phyloP scores from a whole-genome alignment of 1,284 basidiomycete genomes.

The Leccinum pallidistipes region DNA sequence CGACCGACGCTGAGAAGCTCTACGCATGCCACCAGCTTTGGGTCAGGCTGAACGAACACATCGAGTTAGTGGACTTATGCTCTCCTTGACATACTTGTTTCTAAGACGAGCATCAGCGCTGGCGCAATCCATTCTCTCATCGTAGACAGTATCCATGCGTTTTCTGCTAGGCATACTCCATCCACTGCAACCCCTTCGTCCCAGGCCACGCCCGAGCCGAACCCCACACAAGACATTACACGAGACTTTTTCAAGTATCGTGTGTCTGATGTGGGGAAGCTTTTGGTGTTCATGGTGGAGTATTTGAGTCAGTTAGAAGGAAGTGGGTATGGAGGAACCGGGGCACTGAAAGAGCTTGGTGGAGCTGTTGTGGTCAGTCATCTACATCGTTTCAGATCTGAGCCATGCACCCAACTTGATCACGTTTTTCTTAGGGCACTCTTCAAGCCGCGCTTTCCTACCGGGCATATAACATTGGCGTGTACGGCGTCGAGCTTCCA shows the following conservation, averaged over 20 bases:
- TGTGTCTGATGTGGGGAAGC: slow-evolving; percentile 56
- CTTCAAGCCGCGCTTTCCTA: slow-evolving; percentile 74
- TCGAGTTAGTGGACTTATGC: slow-evolving; percentile 49
- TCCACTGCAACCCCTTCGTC: slow-evolving; percentile 41
- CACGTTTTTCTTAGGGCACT: slow-evolving; percentile 51
- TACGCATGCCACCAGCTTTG: slow-evolving; percentile 84
- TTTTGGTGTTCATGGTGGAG: slow-evolving; percentile 56
- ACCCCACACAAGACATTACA: slow-evolving; percentile 66
- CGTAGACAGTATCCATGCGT: slow-evolving; percentile 62
- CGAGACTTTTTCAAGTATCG: slow-evolving; percentile 84
- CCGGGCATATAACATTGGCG: slow-evolving; percentile 64
- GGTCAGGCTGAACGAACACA: slow-evolving; percentile 74
- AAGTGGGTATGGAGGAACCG: slow-evolving; percentile 24
- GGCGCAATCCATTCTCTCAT: slow-evolving; percentile 57
- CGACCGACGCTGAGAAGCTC: slow-evolving; percentile 88
- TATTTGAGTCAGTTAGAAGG: slow-evolving; percentile 30
- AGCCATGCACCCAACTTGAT: background rate
- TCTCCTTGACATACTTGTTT: background rate
- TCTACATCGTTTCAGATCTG: background rate
- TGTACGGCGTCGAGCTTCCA: slow-evolving; percentile 77
- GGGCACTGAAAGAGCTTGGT: slow-evolving; percentile 34
- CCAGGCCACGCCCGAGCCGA: slow-evolving; percentile 16
- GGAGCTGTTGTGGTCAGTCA: slow-evolving; percentile 61
- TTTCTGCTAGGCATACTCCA: slow-evolving; percentile 64
- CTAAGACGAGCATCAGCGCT: slow-evolving; percentile 35